Conservation (phyloP, 1,139 yeast genomes). For the Pichia sp. region DNA sequence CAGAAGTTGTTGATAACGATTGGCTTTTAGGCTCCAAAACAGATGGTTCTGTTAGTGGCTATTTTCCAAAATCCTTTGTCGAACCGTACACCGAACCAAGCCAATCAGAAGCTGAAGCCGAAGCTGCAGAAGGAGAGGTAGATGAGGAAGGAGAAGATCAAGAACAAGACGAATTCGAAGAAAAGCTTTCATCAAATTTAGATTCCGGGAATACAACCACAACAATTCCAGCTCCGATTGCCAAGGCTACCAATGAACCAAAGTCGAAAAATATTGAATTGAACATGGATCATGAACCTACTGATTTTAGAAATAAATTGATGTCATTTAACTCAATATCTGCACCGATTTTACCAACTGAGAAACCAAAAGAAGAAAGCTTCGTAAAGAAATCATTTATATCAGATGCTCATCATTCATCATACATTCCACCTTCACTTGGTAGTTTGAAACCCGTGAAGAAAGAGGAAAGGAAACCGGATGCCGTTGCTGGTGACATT, state of each 20-base stretch:
- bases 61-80: slow-evolving; percentile 87
- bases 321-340: slow-evolving; percentile 37
- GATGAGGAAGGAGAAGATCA: background rate
- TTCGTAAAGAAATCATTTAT: slow-evolving; percentile 35
- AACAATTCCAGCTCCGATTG: background rate
- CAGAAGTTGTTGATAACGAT: slow-evolving; percentile 77
- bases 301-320: slow-evolving; percentile 34
- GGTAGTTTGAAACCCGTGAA: slow-evolving; percentile 13
- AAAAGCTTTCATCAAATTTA: background rate
- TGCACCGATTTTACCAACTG: slow-evolving; percentile 35
- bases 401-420: slow-evolving; percentile 34
- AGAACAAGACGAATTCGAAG: background rate
- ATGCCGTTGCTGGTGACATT: slow-evolving; percentile 22
- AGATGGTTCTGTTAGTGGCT: slow-evolving; percentile 45
- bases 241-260: too few relatives aligned
- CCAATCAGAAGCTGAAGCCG: background rate
- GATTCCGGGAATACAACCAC: too few relatives aligned
- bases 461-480: slow-evolving; percentile 14
- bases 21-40: slow-evolving; percentile 68
- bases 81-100: slow-evolving; percentile 27
- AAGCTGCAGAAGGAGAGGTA: background rate
- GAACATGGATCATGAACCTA: slow-evolving; percentile 12
- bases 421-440: slow-evolving; percentile 38
- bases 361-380: slow-evolving; percentile 31
- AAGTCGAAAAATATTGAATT: slow-evolving; percentile 4